phyloP scores from a whole-genome alignment of 2,329 filamentous ascomycete genomes.

The Claviceps sp. region DNA sequence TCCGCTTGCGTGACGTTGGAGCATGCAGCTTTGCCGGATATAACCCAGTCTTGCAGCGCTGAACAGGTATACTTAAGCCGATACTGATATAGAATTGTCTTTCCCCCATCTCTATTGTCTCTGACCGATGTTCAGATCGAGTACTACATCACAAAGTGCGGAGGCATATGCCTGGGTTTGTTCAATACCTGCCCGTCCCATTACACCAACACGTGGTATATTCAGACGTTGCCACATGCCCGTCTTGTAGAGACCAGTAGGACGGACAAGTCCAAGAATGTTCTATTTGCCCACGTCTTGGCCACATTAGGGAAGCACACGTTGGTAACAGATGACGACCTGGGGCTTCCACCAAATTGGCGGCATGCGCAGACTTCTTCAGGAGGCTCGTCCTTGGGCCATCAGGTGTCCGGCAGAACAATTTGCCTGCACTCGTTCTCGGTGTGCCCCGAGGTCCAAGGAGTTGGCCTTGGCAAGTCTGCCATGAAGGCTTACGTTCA shows the following conservation, averaged over 20 bases:
- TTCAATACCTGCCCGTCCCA: constrained; percentile 52
- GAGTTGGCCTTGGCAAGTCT: constrained; percentile 58
- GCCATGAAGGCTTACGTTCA: constrained; percentile 41
- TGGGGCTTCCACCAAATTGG: constrained; percentile 62
- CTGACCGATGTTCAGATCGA: constrained; percentile 14
- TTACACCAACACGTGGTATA: constrained; percentile 31
- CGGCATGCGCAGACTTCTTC: constrained; percentile 30
- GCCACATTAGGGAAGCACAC: constrained; percentile 53
- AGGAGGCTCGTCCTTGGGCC: constrained; percentile 35
- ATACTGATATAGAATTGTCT: background rate
- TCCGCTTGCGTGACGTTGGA: constrained; percentile 31
- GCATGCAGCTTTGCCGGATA: constrained; percentile 35
- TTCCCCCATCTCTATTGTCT: background rate
- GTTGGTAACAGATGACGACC: constrained; percentile 44
- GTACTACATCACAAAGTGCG: constrained; percentile 12
- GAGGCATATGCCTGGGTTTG: constrained; percentile 62
- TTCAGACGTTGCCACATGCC: constrained; percentile 36
- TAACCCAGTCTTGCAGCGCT: constrained; percentile 31
- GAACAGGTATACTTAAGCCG: constrained; percentile 33
- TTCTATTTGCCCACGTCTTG: constrained; percentile 67
- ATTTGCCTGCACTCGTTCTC: constrained; percentile 74
- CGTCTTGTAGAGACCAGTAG: constrained; percentile 41
- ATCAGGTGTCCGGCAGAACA: constrained; percentile 60
- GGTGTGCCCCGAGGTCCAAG: constrained; percentile 62
- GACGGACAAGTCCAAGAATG: constrained; percentile 22